Evolutionary conservation across 1,284 basidiomycete genomes (phyloP), one percentile per base, ranked within the genome.

Genomic region (Boletus hoseneyae): DNA sequence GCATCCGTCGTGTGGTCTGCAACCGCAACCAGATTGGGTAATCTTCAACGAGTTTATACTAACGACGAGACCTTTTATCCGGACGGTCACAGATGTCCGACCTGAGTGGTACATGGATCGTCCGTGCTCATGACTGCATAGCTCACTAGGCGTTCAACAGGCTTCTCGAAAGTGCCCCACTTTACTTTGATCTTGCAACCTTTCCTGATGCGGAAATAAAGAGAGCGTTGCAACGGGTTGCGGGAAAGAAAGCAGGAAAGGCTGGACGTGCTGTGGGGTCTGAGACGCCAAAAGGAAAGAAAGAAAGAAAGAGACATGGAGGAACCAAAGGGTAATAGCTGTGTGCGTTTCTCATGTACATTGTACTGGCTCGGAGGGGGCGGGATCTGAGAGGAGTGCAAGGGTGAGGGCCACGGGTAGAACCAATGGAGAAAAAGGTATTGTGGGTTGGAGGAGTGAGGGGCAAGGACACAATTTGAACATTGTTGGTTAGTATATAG

Each of bases 21-120:
- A 97, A 58, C 83, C 83, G 15, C 87, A 87, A 51, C 94, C 96
- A 0, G 95, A 97, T 63, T 99, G 94, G 92, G 93, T 98, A 13
- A 70, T 97, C 37, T 99, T 97, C 78, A 97, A 99, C 68, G 97
- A 97, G 70, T 99, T 98, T 66, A 93, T 98, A 25, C 74, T 98
- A 54, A 99, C 96, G 12, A 93, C 93, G 8, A 73, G 81, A 52
- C 82, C 85, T 52, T 98, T 90, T 62, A 95, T 99, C 62, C 85
- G 96, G 35, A 97, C 91, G 0, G 91, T 96, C 16, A 89, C 93
- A 1, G 93, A 95, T 55, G 81, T 98, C 49, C 78, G 82, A 62
- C 81, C 90, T 2, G 94, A 97, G 63, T 98, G 97, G 93, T 90
- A 65, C 32, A 80, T 66, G 11, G 1, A 40, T 2, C 10, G 10